Base-by-base conservation (phyloP, 148 eudicot genomes). In the Fagopyrum tataricum region DNA sequence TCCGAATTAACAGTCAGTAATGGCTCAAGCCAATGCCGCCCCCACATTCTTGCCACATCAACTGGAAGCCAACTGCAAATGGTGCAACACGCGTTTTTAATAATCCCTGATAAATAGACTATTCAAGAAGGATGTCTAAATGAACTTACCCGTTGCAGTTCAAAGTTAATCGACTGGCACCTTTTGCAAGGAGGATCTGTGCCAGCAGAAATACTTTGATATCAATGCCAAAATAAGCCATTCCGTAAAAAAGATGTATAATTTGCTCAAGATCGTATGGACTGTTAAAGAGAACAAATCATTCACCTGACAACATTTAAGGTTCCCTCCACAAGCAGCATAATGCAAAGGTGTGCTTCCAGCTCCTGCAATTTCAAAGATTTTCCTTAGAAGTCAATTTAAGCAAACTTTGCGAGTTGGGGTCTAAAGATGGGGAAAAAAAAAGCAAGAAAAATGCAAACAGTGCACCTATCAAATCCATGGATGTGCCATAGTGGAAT, bases 341-440 rank as follows among this genome's bases (percentile, higher is more conserved):
- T 95, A 95, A 82, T 95, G 99, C 89, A 95, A 86, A 70, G 99
- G 97, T 71, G 97, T 88, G 83, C 99, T 95, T 69, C 99, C 99
- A 77, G 99, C 93, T 77, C 99, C 99, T 95, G 76, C 24, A 77
- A 64, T 31, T 64, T 13, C 68, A 31, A 15, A 15, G 26, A 64
- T 2, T 4, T 4, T 12, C 0, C 14, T 37, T 5, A 26, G 42
- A 39, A 14, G 42, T 39, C 39, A 43, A 37, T 31, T 14, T 39
- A 31, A 24, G 44, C 9, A 64, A 64, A 3, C 14, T n/a, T 13
- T 18, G 11, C 2, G 43, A 3, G 37, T n/a, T 13, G 43, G 20
- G 2, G 43, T 64, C 18, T 64, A 64, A 15, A 64, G 20, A 64
- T 37, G 9, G 39, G 37, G 10, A 31, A 39, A 39, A n/a, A 26